Conservation (phyloP, 768 basidiomycete genomes). For the Nidularia pulvinata region DNA sequence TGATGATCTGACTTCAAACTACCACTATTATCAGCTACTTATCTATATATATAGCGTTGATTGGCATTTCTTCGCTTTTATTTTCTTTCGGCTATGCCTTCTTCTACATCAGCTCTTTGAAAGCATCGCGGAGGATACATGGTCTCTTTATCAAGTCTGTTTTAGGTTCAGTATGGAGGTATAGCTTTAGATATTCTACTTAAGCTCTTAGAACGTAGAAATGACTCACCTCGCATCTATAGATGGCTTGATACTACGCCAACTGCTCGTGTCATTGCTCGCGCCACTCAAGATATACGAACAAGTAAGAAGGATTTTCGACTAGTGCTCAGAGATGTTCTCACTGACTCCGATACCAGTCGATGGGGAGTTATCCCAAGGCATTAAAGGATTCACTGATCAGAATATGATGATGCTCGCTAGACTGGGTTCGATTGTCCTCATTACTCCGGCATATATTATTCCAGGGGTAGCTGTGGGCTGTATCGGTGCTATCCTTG, state of each 20-base stretch:
- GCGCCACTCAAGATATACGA: constrained; percentile 60
- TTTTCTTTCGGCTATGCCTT: constrained; percentile 33
- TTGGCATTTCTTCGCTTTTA: constrained; percentile 10
- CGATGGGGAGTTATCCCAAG: constrained; percentile 33
- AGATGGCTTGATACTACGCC: constrained; percentile 41
- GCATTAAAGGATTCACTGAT: constrained; percentile 17
- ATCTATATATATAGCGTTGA: constrained; percentile 1
- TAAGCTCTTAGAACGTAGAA: background rate
- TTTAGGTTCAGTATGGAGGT: constrained; percentile 61
- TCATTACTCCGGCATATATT: constrained; percentile 35
- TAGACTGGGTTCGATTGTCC: constrained; percentile 33
- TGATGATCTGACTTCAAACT: background rate
- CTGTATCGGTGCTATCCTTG: constrained; percentile 33
- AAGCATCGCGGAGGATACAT: constrained; percentile 56
- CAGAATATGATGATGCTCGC: constrained; percentile 25
- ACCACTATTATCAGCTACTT: constrained; percentile 1
- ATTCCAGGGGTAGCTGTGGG: constrained; percentile 35
- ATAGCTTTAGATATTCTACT: constrained; percentile 2
- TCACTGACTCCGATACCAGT: constrained; percentile 22
- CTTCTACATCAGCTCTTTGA: constrained; percentile 43
- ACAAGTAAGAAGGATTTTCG: constrained; percentile 4
- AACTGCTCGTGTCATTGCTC: constrained; percentile 48
- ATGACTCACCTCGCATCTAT: background rate
- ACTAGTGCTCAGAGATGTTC: background rate
- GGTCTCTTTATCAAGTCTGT: constrained; percentile 45